Evolutionary conservation across 1,284 basidiomycete species (phyloP).

Genomic region (Wolfiporia cocos): DNA sequence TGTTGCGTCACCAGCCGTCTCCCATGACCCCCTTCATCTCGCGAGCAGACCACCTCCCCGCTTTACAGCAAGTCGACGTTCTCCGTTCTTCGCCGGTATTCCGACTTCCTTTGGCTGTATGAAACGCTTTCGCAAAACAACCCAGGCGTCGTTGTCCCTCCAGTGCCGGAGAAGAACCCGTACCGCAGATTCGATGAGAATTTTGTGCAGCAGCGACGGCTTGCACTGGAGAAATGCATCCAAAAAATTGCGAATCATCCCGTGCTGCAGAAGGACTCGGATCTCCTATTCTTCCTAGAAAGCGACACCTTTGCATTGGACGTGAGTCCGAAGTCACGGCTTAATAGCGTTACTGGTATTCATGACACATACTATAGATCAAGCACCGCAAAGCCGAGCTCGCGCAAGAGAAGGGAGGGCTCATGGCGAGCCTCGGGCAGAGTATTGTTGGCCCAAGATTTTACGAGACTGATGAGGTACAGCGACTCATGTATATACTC

Average conservation of each 20-base stretch:
- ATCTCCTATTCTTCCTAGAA: slow-evolving; percentile 84
- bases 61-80: slow-evolving; percentile 77
- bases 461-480: slow-evolving; percentile 87
- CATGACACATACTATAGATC: slow-evolving; percentile 45
- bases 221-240: slow-evolving; percentile 85
- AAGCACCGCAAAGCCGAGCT: slow-evolving; percentile 80
- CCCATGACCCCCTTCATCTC: slow-evolving; percentile 2
- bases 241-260: slow-evolving; percentile 88
- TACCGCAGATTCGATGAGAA: slow-evolving; percentile 87
- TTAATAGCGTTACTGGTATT: slow-evolving; percentile 5
- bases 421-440: slow-evolving; percentile 78
- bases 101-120: slow-evolving; percentile 97
- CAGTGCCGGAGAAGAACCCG: slow-evolving; percentile 92
- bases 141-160: slow-evolving; percentile 95
- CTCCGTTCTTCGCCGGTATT: slow-evolving; percentile 91
- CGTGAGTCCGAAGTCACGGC: slow-evolving; percentile 35
- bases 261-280: slow-evolving; percentile 76
- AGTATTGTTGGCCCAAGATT: slow-evolving; percentile 80
- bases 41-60: slow-evolving; percentile 71
- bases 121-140: slow-evolving; percentile 89
- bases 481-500: slow-evolving; percentile 9
- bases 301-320: slow-evolving; percentile 82
- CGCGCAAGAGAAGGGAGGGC: slow-evolving; percentile 67
- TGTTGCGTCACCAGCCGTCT: slow-evolving; percentile 15
- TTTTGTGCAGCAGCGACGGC: slow-evolving; percentile 81